Conservation (phyloP, 148 eudicot genomes). For the Rhododendron molle region DNA sequence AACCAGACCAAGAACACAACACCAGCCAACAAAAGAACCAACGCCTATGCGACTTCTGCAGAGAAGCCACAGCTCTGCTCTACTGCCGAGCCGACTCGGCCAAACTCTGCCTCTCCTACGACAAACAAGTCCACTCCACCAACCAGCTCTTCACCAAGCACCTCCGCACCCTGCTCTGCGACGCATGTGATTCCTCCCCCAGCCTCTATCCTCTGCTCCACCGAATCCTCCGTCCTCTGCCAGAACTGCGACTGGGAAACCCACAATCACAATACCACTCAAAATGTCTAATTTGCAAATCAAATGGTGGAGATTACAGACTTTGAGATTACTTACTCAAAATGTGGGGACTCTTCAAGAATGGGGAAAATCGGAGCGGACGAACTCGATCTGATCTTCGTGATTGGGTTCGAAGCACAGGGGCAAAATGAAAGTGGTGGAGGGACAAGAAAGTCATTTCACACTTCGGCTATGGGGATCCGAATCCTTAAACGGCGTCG, state of each 20-base stretch:
- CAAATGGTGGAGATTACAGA: too few species aligned
- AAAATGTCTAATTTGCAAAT: too few species aligned
- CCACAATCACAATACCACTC: conserved; percentile 19
- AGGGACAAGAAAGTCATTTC: too few species aligned
- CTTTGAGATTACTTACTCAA: too few species aligned
- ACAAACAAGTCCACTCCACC: conserved; percentile 70
- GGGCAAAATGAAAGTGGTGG: too few species aligned
- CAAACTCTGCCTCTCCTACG: conserved; percentile 65
- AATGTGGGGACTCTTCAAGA: too few species aligned
- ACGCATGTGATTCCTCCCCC: conserved; percentile 59
- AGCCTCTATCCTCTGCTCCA: conserved; percentile 55
- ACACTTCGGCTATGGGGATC: too few species aligned
- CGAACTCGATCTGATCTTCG: too few species aligned
- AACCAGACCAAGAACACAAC: neutral
- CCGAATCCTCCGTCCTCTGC: conserved; percentile 49
- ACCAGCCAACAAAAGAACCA: conserved; percentile 1
- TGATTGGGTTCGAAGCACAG: too few species aligned
- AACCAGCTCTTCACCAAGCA: conserved; percentile 71
- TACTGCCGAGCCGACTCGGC: conserved; percentile 91
- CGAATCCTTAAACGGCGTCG: too few species aligned
- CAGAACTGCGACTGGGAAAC: conserved; percentile 83
- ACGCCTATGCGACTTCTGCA: conserved; percentile 67
- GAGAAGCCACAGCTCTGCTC: conserved; percentile 39
- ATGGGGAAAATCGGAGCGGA: too few species aligned
- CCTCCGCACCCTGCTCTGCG: conserved; percentile 65